A percentile compares a stretch with the other conserved stretches of the same genome.
Evolutionary conservation across 2,329 filamentous ascomycete species (phyloP).

Genomic region (Bipolaris sorokiniana): DNA sequence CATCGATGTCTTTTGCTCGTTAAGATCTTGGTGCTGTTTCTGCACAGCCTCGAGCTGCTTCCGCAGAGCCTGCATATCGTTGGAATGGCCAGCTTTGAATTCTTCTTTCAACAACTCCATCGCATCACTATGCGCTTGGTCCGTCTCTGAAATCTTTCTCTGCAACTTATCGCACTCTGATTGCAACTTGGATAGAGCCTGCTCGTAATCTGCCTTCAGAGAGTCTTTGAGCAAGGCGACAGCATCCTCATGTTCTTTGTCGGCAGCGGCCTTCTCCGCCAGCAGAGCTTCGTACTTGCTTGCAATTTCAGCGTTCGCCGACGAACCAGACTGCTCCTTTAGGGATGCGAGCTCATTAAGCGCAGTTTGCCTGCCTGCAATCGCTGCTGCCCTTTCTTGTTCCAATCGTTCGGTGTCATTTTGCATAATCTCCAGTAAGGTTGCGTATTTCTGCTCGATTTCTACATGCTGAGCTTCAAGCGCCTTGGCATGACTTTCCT

Average conservation of each 20-base stretch:
- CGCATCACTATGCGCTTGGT: conserved; percentile 42
- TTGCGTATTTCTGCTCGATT: conserved; percentile 40
- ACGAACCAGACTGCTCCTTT: conserved; percentile 27
- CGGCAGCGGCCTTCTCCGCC: conserved; percentile 34
- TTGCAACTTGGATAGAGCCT: conserved; percentile 32
- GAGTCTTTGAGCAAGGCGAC: conserved; percentile 35
- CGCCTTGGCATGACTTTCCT: conserved; percentile 32
- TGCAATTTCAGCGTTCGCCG: conserved; percentile 28
- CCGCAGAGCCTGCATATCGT: conserved; percentile 29
- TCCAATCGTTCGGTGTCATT: conserved; percentile 33
- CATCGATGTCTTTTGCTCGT: conserved; percentile 37
- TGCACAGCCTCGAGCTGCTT: conserved; percentile 38
- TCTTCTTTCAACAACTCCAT: conserved; percentile 40
- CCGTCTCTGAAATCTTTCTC: conserved; percentile 28
- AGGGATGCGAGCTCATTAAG: conserved; percentile 35
- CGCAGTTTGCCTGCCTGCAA: conserved; percentile 32
- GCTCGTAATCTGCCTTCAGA: conserved; percentile 36
- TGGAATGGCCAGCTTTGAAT: conserved; percentile 39
- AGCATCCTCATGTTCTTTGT: conserved; percentile 38
- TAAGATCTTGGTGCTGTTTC: conserved; percentile 35
- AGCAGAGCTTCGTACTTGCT: conserved; percentile 37
- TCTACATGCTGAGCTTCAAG: conserved; percentile 35
- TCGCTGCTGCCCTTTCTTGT: conserved; percentile 33
- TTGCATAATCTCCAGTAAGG: conserved; percentile 40
- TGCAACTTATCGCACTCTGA: conserved; percentile 33